phyloP scores from a whole-genome alignment of 1,139 yeast species.

The Kodamaea derodonti region DNA sequence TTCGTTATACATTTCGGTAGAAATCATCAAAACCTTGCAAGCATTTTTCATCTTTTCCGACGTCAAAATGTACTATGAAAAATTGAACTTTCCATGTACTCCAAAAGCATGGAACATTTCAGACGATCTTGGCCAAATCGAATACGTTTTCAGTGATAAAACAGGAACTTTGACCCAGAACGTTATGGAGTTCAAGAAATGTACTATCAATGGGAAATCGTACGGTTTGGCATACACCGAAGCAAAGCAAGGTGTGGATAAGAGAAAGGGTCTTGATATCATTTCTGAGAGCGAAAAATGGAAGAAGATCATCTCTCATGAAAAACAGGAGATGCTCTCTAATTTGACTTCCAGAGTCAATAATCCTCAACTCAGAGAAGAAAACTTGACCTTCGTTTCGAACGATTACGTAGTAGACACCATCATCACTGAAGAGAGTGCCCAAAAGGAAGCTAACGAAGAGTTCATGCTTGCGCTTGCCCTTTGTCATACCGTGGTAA shows the following conservation, averaged over 20 bases:
- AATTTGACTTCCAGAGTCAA: conserved; percentile 43
- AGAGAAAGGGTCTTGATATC: conserved; percentile 79
- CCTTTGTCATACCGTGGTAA: conserved; percentile 86
- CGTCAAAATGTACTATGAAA: conserved; percentile 77
- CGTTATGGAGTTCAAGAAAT: conserved; percentile 94
- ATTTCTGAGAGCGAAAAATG: conserved; percentile 65
- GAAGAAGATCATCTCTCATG: conserved; percentile 56
- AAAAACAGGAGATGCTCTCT: conserved; percentile 62
- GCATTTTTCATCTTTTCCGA: conserved; percentile 93
- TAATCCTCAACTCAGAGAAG: conserved; percentile 60
- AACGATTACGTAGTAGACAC: conserved; percentile 49
- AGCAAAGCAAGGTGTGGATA: conserved; percentile 88
- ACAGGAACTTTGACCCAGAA: conserved; percentile 97
- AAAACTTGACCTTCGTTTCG: conserved; percentile 75
- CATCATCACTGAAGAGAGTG: conserved; percentile 33
- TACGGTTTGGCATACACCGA: conserved; percentile 96
- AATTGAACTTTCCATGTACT: conserved; percentile 87
- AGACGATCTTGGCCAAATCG: conserved; percentile 95
- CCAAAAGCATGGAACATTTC: conserved; percentile 97
- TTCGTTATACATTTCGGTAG: conserved; percentile 90
- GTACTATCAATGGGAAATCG: conserved; percentile 80
- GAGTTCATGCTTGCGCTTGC: conserved; percentile 86
- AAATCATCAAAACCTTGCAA: conserved; percentile 89
- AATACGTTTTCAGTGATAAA: conserved; percentile 91
- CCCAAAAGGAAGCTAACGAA: conserved; percentile 62